Percentiles rank a stretch among this genome's conserved stretches.
Evolutionary conservation across 805 yeast genomes (phyloP).

Genomic region (Yamadazyma insecticola): DNA sequence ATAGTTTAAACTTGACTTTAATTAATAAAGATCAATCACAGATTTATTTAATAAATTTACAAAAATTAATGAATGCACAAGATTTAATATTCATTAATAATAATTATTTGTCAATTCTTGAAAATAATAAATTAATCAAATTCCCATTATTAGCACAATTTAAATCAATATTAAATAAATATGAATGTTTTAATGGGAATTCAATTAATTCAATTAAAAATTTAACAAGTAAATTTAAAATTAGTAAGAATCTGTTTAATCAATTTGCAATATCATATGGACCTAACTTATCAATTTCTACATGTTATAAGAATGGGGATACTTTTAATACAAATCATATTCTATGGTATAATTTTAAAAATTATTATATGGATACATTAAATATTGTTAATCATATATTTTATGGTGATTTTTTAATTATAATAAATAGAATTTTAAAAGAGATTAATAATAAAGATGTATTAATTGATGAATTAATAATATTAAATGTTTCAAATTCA

Average conservation of each 20-base stretch:
- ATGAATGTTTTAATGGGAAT: constrained; percentile 21
- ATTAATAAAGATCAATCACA: constrained; percentile 11
- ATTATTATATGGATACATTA: constrained; percentile 26
- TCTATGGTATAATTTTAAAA: constrained; percentile 36
- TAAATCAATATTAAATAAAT: constrained; percentile 19
- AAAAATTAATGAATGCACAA: constrained; percentile 7
- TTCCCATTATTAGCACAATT: constrained; percentile 29
- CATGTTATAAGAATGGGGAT: constrained; percentile 18
- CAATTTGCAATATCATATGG: constrained; percentile 29
- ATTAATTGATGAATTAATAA: constrained; percentile 31
- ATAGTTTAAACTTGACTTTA: constrained; percentile 8
- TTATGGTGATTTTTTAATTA: constrained; percentile 29
- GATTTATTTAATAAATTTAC: constrained; percentile 19
- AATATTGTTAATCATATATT: constrained; percentile 33
- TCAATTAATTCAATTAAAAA: constrained; percentile 15
- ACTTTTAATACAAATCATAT: constrained; percentile 25
- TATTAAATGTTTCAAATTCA: constrained; percentile 26
- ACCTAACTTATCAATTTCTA: constrained; percentile 23
- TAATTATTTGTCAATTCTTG: constrained; percentile 22
- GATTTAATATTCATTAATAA: constrained; percentile 18
- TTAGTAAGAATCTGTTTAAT: constrained; percentile 16
- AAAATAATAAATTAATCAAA: constrained; percentile 16
- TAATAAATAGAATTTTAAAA: constrained; percentile 24
- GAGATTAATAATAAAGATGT: constrained; percentile 12
- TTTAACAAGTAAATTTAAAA: constrained; percentile 18